Conservation (phyloP, 495 filamentous ascomycete species). For the Aspergillus leporis region DNA sequence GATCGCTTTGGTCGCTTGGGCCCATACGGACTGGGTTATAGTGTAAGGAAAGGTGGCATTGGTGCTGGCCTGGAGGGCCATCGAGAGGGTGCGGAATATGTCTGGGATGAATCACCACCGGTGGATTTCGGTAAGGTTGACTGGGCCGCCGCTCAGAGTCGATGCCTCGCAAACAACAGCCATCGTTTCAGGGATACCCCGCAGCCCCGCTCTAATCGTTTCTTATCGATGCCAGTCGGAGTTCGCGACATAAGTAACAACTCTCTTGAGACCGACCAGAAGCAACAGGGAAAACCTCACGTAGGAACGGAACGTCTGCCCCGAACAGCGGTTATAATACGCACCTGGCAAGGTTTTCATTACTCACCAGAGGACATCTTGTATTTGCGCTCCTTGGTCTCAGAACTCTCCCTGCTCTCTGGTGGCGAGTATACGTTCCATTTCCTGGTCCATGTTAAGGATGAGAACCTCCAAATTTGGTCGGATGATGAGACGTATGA, state of each 20-base stretch:
- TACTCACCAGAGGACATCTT: slow-evolving; percentile 54
- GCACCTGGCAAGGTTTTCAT: slow-evolving; percentile 63
- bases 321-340: slow-evolving; percentile 60
- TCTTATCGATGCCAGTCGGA: slow-evolving; percentile 47
- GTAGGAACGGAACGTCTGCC: slow-evolving; percentile 41
- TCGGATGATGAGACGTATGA: slow-evolving; percentile 62
- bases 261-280: slow-evolving; percentile 14
- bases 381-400: slow-evolving; percentile 58
- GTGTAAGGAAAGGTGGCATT: slow-evolving; percentile 69
- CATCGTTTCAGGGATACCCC: slow-evolving; percentile 62
- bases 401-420: slow-evolving; percentile 62
- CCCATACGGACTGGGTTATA: slow-evolving; percentile 88
- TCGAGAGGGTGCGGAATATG: slow-evolving; percentile 66
- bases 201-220: slow-evolving; percentile 42
- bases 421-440: slow-evolving; percentile 65
- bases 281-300: slow-evolving; percentile 15
- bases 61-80: slow-evolving; percentile 82
- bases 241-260: slow-evolving; percentile 22
- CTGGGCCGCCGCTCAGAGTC: slow-evolving; percentile 74
- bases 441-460: slow-evolving; percentile 67
- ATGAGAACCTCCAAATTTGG: slow-evolving; percentile 66
- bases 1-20: slow-evolving; percentile 87
- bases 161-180: slow-evolving; percentile 68
- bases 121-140: slow-evolving; percentile 72
- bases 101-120: slow-evolving; percentile 68